Evolutionary conservation across 2,329 filamentous ascomycete species (phyloP).

Genomic region (Curvularia sp.): DNA sequence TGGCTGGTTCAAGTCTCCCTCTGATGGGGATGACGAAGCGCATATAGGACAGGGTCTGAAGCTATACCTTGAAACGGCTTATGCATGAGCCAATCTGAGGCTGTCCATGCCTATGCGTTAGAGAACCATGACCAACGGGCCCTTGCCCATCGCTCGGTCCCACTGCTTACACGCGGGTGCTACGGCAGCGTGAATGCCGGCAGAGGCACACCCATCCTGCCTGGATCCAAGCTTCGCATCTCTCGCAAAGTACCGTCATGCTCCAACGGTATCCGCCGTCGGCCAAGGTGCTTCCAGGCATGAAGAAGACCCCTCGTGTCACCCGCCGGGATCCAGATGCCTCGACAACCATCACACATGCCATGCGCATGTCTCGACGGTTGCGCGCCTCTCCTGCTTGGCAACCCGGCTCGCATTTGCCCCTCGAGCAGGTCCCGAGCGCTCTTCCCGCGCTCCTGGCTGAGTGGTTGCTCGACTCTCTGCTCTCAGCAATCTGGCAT

Average conservation of each 20-base stretch:
- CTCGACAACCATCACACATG: conserved; percentile 3
- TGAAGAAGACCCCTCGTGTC: conserved; percentile 26
- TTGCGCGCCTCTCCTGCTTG: neutral
- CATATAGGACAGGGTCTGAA: conserved; percentile 46
- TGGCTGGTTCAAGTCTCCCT: conserved; percentile 46
- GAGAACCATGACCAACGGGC: conserved; percentile 35
- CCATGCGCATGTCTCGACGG: conserved; percentile 11
- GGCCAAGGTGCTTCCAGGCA: conserved; percentile 42
- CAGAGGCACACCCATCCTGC: conserved; percentile 42
- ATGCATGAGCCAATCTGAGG: conserved; percentile 51
- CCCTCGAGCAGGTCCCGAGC: conserved; percentile 33
- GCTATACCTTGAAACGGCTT: conserved; percentile 52
- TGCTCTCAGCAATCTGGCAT: conserved; percentile 44
- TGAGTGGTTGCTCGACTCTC: conserved; percentile 28
- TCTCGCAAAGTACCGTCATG: conserved; percentile 33
- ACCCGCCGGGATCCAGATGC: conserved; percentile 29
- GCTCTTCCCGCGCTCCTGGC: conserved; percentile 37
- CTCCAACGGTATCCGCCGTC: conserved; percentile 28
- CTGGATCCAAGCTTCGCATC: conserved; percentile 40
- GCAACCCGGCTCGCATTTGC: conserved; percentile 12
- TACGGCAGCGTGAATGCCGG: conserved; percentile 46
- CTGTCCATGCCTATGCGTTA: conserved; percentile 49
- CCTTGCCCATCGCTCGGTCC: conserved; percentile 34
- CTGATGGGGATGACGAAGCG: conserved; percentile 45
- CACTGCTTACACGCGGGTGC: conserved; percentile 46